Conservation (phyloP, 2,329 filamentous ascomycete genomes). For the Stylonectria norvegica region DNA sequence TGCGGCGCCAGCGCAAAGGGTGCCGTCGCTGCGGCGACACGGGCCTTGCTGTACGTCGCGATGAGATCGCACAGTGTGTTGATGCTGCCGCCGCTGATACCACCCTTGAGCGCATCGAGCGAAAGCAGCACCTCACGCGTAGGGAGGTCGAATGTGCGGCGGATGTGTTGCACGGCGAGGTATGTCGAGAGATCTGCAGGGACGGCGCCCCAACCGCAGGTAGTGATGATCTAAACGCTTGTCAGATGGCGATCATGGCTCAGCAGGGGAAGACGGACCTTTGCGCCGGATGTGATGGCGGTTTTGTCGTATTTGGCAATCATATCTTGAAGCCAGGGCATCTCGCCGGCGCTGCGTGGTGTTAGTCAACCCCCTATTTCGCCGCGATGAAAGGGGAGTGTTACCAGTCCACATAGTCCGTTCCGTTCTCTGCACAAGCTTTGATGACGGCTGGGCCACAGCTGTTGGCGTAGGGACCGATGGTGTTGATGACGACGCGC, state of each 20-base stretch:
- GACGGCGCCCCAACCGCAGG: constrained; percentile 17
- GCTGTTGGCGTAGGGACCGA: constrained; percentile 14
- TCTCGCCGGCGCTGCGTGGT: constrained; percentile 14
- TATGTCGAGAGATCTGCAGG: constrained; percentile 17
- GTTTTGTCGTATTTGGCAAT: constrained; percentile 12
- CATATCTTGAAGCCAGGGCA: constrained; percentile 14
- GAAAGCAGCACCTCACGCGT: constrained; percentile 13
- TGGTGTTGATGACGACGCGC: constrained; percentile 9
- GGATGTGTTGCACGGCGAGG: constrained; percentile 12
- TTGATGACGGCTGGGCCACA: constrained; percentile 16
- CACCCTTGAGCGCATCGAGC: constrained; percentile 10
- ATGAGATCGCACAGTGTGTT: constrained; percentile 13
- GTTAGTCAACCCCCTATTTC: background rate
- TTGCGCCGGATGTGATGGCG: constrained; percentile 11
- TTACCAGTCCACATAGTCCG: constrained; percentile 22
- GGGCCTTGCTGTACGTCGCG: background rate
- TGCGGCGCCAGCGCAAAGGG: constrained; percentile 1
- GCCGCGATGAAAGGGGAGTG: background rate
- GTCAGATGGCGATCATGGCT: background rate
- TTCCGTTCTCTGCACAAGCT: constrained; percentile 19
- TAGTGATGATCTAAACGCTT: constrained; percentile 15
- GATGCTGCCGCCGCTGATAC: constrained; percentile 19
- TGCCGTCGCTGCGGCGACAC: constrained; percentile 2
- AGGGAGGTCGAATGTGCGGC: constrained; percentile 5
- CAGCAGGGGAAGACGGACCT: background rate